Percentiles rank a stretch among this genome's conserved stretches.
phyloP scores from a whole-genome alignment of 1,284 basidiomycete species.

The Takashimella koratensis region DNA sequence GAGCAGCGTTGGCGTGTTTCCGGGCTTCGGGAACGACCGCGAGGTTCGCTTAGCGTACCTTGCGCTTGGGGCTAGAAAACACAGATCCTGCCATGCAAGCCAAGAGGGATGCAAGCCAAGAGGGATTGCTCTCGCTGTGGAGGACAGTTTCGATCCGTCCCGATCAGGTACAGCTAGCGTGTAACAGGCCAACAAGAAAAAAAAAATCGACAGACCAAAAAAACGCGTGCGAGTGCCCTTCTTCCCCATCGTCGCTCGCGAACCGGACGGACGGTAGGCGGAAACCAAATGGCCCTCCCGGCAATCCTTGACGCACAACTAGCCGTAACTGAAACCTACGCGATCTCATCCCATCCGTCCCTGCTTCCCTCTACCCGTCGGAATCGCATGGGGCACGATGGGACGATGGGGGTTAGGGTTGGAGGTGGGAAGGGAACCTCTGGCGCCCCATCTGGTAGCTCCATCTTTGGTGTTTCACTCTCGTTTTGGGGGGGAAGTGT shows the following conservation, averaged over 20 bases:
- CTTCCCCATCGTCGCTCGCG: too few species aligned
- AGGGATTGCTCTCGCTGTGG: too few species aligned
- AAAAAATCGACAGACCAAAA: too few species aligned
- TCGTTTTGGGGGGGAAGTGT: too few species aligned
- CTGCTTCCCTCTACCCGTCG: too few species aligned
- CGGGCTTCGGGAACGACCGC: background rate
- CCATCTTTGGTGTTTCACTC: too few species aligned
- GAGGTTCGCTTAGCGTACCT: background rate
- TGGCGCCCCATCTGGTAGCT: too few species aligned
- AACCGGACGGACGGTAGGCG: too few species aligned
- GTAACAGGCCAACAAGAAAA: background rate
- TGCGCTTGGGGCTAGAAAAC: background rate
- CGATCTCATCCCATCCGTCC: background rate
- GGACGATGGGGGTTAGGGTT: too few species aligned
- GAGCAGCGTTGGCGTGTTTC: background rate
- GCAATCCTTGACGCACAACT: background rate
- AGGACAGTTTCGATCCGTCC: background rate
- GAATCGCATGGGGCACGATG: too few species aligned
- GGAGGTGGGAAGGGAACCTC: too few species aligned
- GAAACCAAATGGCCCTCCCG: background rate
- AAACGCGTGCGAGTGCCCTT: background rate
- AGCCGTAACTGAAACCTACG: background rate
- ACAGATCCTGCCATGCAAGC: too few species aligned
- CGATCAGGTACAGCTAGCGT: background rate
- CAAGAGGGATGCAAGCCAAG: background rate